Base-by-base conservation (phyloP, 495 filamentous ascomycete species). In the Jackrogersella multiformis region DNA sequence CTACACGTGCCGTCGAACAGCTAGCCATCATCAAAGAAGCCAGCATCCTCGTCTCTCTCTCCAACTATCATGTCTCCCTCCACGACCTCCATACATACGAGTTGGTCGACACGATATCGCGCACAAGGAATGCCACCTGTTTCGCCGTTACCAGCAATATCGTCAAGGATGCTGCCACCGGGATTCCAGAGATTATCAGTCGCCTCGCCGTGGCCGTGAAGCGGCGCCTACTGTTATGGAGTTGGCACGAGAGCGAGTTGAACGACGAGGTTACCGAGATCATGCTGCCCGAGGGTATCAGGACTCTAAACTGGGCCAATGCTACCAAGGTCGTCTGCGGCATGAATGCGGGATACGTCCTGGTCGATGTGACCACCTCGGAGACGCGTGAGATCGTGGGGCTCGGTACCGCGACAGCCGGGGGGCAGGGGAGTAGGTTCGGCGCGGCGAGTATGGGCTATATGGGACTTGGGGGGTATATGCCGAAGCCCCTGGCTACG, bases 81-180 rank as follows among this genome's bases (percentile, higher is more conserved):
- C 90, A 98, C 76, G 94, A 98, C 75, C 84, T 96, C 15, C 87
- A 95, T 68, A 90, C 83, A 36, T 98, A 94, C 73, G 85, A 88
- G 52, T 80, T 94, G 38, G 86, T 91, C 60, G 91, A 97, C 74
- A 88, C 91, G 45, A 76, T 83, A 16, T 35, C 74, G 12, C 89
- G 89, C 68, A 96, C 93, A 10, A 94, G 90, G 73, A 92, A 92
- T 44, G 94, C 94, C n/a, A 88, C 88, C 4, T 87, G 87, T 1
- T 97, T 99, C 76, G 92, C 96, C 0, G 91, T 97, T 46, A 97
- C 93, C 2, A 96, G 92, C 48, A 96, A 98, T 78, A 92, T 97
- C 28, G 90, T 95, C 56, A 92, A 93, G 78, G 95, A 99, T 78
- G 79, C 87, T 5, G 85, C 86, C 23, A 97, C 92, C 0, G 90